These are phyloP conservation scores for Penicillium sp. DNA, from an alignment of 2,329 filamentous ascomycete species.

Conservation along the genomic window DNA sequence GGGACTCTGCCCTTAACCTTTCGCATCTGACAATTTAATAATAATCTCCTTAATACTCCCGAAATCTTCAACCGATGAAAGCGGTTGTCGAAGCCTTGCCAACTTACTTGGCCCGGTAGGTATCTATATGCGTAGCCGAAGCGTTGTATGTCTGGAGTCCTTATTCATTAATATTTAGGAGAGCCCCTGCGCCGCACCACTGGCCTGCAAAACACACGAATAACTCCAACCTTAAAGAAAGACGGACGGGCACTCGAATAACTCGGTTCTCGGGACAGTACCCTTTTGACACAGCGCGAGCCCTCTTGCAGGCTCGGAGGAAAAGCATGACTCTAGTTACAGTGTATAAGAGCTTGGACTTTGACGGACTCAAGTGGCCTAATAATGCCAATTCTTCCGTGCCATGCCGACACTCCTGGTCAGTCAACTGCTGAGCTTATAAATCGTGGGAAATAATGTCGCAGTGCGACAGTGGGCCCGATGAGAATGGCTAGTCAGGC, in stretches of 20 bases:
- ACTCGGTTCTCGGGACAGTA: neutral
- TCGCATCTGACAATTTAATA: neutral
- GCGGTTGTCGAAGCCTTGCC: neutral
- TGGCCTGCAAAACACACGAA: neutral
- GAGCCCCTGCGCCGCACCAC: neutral
- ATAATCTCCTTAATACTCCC: neutral
- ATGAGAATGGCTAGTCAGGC: constrained; percentile 20
- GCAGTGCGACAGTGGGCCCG: constrained; percentile 1
- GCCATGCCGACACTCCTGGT: neutral
- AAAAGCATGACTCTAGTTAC: neutral
- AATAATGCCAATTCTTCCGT: neutral
- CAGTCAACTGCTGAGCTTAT: neutral
- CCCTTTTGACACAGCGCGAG: neutral
- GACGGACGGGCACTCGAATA: neutral
- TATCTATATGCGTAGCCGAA: neutral
- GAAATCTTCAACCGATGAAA: neutral
- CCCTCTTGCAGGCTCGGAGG: neutral
- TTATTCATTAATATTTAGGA: neutral
- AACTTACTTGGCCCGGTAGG: neutral
- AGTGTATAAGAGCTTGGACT: neutral
- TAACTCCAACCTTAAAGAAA: neutral
- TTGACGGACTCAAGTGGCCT: neutral
- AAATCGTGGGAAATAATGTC: constrained; percentile 12
- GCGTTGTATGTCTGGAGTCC: neutral
- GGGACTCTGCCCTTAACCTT: neutral